A percentile compares a stretch with the other conserved stretches of the same genome.
phyloP scores from a whole-genome alignment of 208 protist genomes.

The Phytomonas serpens region DNA sequence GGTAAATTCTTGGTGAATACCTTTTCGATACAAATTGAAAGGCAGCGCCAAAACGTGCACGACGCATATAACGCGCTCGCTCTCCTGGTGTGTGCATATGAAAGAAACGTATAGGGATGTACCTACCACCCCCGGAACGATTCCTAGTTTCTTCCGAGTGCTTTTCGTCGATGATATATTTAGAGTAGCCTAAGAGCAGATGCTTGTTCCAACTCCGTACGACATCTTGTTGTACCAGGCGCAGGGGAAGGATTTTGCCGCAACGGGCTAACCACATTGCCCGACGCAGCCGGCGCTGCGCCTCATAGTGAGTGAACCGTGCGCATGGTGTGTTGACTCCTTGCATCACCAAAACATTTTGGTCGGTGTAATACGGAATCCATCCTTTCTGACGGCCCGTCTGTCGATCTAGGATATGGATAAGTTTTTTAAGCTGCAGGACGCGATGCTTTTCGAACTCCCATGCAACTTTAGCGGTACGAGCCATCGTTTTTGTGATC shows the following conservation, averaged over 20 bases:
- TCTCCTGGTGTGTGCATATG: constrained; percentile 3
- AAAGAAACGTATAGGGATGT: neutral
- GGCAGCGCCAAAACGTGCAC: neutral
- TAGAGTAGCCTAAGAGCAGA: constrained; percentile 62
- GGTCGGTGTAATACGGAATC: constrained; percentile 65
- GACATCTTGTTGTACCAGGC: constrained; percentile 34
- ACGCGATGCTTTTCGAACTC: constrained; percentile 57
- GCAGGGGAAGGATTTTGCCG: constrained; percentile 52
- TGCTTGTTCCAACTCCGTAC: constrained; percentile 38
- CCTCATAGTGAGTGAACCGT: constrained; percentile 20
- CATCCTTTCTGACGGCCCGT: constrained; percentile 50
- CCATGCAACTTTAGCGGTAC: constrained; percentile 42
- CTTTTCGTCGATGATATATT: constrained; percentile 15
- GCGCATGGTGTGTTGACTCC: constrained; percentile 10
- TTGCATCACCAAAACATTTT: constrained; percentile 32
- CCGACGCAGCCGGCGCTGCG: constrained; percentile 31
- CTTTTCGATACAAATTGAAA: constrained; percentile 7
- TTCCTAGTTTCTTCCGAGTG: neutral
- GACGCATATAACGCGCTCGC: constrained; percentile 10
- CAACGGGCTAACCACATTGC: constrained; percentile 60
- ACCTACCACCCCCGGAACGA: neutral
- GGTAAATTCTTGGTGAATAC: constrained; percentile 3
- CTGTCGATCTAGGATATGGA: constrained; percentile 60
- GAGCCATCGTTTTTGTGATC: constrained; percentile 24
- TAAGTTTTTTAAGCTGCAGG: constrained; percentile 66